Percentiles rank a stretch among this genome's conserved stretches.
phyloP scores from a whole-genome alignment of 805 yeast genomes.

The Candida glaebosa region DNA sequence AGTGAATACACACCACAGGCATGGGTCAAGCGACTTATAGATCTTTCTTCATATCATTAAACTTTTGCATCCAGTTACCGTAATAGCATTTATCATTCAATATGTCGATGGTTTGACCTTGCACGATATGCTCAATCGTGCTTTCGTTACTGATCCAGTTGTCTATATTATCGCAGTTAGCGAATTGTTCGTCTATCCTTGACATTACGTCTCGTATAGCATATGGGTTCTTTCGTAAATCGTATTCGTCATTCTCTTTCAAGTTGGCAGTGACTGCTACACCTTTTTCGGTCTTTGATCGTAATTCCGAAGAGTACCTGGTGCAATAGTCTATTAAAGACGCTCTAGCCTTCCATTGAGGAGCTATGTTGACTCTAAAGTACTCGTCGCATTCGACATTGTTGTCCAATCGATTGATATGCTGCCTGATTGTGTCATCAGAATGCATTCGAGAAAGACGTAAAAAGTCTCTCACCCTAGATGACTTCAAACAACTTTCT shows the following conservation, averaged over 20 bases:
- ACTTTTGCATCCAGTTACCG: slow-evolving; percentile 32
- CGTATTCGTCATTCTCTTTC: slow-evolving; percentile 14
- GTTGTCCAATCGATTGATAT: slow-evolving; percentile 26
- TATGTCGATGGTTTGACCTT: slow-evolving; percentile 28
- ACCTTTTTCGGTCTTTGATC: slow-evolving; percentile 12
- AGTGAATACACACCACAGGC: not conserved
- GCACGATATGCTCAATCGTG: slow-evolving; percentile 30
- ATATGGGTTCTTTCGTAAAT: slow-evolving; percentile 38
- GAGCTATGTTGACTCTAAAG: slow-evolving; percentile 24
- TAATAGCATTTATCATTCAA: slow-evolving; percentile 36
- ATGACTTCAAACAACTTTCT: slow-evolving; percentile 31
- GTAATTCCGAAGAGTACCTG: slow-evolving; percentile 21
- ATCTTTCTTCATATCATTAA: slow-evolving; percentile 10
- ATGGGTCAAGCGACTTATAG: not conserved
- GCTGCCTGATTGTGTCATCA: slow-evolving; percentile 39
- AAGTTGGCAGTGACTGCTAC: slow-evolving; percentile 5
- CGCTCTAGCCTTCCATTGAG: slow-evolving; percentile 36
- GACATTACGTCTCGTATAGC: slow-evolving; percentile 25
- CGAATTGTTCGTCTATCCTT: slow-evolving; percentile 18
- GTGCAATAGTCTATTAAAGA: slow-evolving; percentile 29
- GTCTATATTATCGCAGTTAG: slow-evolving; percentile 26
- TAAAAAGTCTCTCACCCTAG: slow-evolving; percentile 35
- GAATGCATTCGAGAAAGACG: slow-evolving; percentile 35
- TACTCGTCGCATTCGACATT: slow-evolving; percentile 24
- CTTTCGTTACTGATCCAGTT: slow-evolving; percentile 36